These are phyloP conservation scores for Batkoa obscura DNA, from an alignment of 371 early-diverging fungal species.

Conservation along the genomic window DNA sequence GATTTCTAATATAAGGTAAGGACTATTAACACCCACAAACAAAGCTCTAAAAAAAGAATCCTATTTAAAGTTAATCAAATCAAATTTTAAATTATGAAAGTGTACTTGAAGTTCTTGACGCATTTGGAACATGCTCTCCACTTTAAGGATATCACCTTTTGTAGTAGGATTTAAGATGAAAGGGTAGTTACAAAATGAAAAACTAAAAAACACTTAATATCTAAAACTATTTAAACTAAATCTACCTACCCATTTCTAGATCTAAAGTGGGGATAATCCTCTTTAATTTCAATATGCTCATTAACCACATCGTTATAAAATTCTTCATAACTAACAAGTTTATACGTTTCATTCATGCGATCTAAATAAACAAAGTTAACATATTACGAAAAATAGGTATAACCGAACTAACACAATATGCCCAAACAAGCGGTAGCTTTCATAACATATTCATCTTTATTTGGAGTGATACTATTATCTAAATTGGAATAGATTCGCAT, in stretches of 20 bases:
- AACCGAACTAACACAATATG: slow-evolving; percentile 15
- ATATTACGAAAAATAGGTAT: too few species aligned
- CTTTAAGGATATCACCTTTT: slow-evolving; percentile 63
- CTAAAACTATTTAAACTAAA: neutral
- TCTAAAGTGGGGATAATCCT: slow-evolving; percentile 59
- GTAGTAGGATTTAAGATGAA: slow-evolving; percentile 53
- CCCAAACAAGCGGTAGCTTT: slow-evolving; percentile 22
- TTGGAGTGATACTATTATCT: slow-evolving; percentile 7
- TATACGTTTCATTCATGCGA: slow-evolving; percentile 21
- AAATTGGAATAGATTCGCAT: slow-evolving; percentile 2
- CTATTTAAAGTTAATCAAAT: slow-evolving; percentile 6
- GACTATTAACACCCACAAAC: slow-evolving; percentile 71
- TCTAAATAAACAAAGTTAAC: too few species aligned
- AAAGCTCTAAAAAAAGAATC: slow-evolving; percentile 71
- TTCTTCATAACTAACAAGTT: slow-evolving; percentile 22
- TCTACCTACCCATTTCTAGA: slow-evolving; percentile 35
- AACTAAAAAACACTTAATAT: slow-evolving; percentile 12
- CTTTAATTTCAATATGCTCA: slow-evolving; percentile 55
- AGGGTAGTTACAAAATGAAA: slow-evolving; percentile 62
- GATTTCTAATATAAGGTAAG: slow-evolving; percentile 49
- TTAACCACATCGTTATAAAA: slow-evolving; percentile 62
- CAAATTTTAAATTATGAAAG: too few species aligned
- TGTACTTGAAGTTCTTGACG: slow-evolving; percentile 31
- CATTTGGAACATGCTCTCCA: slow-evolving; percentile 65
- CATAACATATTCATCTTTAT: slow-evolving; percentile 19